Evolutionary conservation across 2,329 filamentous ascomycete genomes (phyloP), one percentile per base, ranked within the genome.

Genomic region (Hortaea sp.): DNA sequence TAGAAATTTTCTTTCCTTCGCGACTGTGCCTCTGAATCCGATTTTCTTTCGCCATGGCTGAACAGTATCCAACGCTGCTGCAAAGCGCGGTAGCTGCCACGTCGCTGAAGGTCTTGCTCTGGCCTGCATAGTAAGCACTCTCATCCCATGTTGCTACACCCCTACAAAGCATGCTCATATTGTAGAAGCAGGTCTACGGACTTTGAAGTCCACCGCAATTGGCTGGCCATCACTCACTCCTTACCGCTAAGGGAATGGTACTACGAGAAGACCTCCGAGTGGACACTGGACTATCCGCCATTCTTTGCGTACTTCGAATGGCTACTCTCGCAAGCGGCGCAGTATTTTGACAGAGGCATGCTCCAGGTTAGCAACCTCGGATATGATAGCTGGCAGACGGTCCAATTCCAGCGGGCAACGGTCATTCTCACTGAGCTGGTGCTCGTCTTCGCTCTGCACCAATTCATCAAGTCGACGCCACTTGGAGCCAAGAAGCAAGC

Each of bases 221-320:
- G 92, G 92, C 81, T 98, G 37, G 92, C 92, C 53, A 88, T 97
- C 57, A 97, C 92, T 4, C 76, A 95, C 68, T 94, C 85, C 51
- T 76, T 97, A 13, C 86, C 90, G 3, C 69, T 89, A 43, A 81
- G 85, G 66, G 75, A 94, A 56, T 98, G 92, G 92, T 98, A 98
- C 69, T 89, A 84, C 63, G 92, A 98, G 74, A 84, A 89, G 70
- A 95, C 89, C 1, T 98, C 92, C 49, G 88, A 97, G 87, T 98
- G 92, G 92, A 98, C 92, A 0, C 82, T 98, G 61, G 92, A 98
- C 70, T 98, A 98, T 64, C 92, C 92, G 30, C 92, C 92, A 6
- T 95, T 97, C 70, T 98, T 98, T 63, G 92, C 92, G 56, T 89
- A 85, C 64, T 95, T 97, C 69, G 92, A 98, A 74, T 97, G 88